Percentiles rank a stretch among this genome's conserved stretches.
Conservation (phyloP, 805 yeast species). For the Yamadazyma sp. region DNA sequence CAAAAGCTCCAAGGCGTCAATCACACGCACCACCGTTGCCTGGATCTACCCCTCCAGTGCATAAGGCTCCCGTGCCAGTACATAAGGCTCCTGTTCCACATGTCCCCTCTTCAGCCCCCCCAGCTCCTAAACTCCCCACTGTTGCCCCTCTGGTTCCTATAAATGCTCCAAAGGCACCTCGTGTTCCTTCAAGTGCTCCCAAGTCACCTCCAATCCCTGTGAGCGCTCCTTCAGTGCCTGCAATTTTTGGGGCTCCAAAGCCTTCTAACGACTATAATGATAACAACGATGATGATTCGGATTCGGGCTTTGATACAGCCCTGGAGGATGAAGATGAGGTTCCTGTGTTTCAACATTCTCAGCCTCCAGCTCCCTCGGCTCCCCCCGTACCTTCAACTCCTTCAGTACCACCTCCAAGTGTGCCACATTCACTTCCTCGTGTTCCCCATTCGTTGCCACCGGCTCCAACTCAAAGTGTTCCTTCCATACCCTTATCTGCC, state of each 20-base stretch:
- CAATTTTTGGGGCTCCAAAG: slow-evolving; percentile 20
- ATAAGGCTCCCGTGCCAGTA: slow-evolving; percentile 16
- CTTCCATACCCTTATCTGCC: slow-evolving; percentile 19
- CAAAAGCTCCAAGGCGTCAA: slow-evolving; percentile 20
- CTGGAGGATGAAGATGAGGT: slow-evolving; percentile 14
- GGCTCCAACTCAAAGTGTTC: no score
- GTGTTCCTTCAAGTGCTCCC: slow-evolving; percentile 23
- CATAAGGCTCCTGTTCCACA: slow-evolving; percentile 6
- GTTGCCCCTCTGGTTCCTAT: slow-evolving; percentile 17
- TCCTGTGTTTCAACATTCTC: slow-evolving; percentile 36
- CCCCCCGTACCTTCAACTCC: slow-evolving; percentile 22
- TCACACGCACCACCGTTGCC: slow-evolving; percentile 18
- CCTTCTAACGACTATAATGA: slow-evolving; percentile 3
- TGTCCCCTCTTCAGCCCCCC: slow-evolving; percentile 11
- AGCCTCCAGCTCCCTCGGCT: slow-evolving; percentile 41
- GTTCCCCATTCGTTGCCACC: slow-evolving; percentile 37
- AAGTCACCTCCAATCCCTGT: no score
- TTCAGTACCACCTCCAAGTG: slow-evolving; percentile 27
- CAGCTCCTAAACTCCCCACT: slow-evolving; percentile 5
- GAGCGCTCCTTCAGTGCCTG: slow-evolving; percentile 25
- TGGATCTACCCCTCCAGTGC: slow-evolving; percentile 23
- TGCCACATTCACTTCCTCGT: slow-evolving; percentile 16
- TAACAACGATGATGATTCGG: slow-evolving; percentile 1
- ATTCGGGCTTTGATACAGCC: slow-evolving; percentile 12
- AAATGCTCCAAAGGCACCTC: slow-evolving; percentile 18